Conservation (phyloP, 169 alveolate genomes). For the Cryptosporidium sp. region DNA sequence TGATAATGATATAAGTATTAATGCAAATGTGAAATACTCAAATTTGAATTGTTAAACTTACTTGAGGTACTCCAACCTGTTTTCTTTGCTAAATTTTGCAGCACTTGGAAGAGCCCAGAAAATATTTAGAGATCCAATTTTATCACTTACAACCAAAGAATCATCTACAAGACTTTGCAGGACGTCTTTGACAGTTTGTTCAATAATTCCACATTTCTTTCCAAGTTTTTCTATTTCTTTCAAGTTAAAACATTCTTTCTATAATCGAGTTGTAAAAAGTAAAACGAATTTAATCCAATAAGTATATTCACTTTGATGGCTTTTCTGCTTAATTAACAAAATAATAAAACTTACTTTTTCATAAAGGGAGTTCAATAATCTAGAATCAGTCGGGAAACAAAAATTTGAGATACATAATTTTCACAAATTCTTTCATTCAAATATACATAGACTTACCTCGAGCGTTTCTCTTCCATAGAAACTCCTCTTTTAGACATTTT, state of each 20-base stretch:
- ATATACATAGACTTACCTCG: conserved; percentile 44
- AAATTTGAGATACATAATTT: not conserved
- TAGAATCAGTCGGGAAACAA: not conserved
- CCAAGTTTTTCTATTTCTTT: conserved; percentile 85
- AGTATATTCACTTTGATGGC: not conserved
- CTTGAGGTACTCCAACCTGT: conserved; percentile 53
- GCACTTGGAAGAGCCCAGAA: conserved; percentile 88
- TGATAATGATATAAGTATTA: not conserved
- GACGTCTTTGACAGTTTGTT: conserved; percentile 85
- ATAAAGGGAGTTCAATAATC: conserved; percentile 63
- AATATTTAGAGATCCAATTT: conserved; percentile 87
- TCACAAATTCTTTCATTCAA: not conserved
- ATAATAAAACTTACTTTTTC: conserved; percentile 40
- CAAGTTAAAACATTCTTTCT: conserved; percentile 84
- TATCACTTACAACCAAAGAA: conserved; percentile 86
- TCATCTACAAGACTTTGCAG: conserved; percentile 85
- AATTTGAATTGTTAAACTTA: not conserved
- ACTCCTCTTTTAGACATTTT: conserved; percentile 74
- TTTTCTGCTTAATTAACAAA: not conserved
- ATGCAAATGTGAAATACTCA: not conserved
- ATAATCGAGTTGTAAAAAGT: not conserved
- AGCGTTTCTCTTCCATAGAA: conserved; percentile 74
- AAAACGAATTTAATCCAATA: not conserved
- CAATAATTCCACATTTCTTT: conserved; percentile 83
- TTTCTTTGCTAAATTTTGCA: conserved; percentile 58